Conservation (phyloP, 2,329 filamentous ascomycete genomes). For the Xylaria sp. region DNA sequence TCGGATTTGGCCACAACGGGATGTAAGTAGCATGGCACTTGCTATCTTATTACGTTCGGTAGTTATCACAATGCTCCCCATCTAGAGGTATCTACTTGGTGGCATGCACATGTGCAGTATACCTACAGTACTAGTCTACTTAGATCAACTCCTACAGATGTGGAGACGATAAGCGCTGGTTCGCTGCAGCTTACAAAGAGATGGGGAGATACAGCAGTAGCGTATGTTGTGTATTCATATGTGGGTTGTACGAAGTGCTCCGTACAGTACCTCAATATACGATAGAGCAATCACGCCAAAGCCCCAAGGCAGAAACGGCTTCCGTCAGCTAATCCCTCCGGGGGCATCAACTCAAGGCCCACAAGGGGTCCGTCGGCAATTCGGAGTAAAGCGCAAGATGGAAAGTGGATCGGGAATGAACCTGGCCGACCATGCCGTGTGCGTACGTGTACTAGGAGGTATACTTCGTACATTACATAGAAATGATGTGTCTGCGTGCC, state of each 20-base stretch:
- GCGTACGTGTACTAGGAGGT: neutral
- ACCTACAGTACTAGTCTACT: neutral
- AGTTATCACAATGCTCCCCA: no score
- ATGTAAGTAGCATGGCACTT: neutral
- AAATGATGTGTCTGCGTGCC: neutral
- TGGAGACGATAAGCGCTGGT: conserved; percentile 15
- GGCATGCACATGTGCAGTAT: conserved; percentile 1
- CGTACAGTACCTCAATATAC: neutral
- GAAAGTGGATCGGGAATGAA: conserved; percentile 1
- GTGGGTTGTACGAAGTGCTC: no score
- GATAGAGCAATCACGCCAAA: neutral
- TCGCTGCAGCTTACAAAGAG: conserved; percentile 5
- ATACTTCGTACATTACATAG: neutral
- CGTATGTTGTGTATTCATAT: neutral
- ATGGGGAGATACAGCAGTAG: conserved; percentile 1
- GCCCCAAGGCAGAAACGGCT: conserved; percentile 28
- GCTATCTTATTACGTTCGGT: neutral
- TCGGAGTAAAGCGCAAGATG: conserved; percentile 15
- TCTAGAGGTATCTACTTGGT: no score
- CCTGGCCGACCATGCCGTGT: conserved; percentile 1
- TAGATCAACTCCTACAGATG: neutral
- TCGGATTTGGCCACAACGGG: conserved; percentile 1
- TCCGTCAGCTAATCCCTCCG: conserved; percentile 26
- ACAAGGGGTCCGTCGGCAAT: conserved; percentile 26
- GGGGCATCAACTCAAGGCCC: conserved; percentile 3